Evolutionary conservation across 306 rosid species (phyloP), one percentile per base, ranked within the genome.

Genomic region (Hippophae gyantsensis): DNA sequence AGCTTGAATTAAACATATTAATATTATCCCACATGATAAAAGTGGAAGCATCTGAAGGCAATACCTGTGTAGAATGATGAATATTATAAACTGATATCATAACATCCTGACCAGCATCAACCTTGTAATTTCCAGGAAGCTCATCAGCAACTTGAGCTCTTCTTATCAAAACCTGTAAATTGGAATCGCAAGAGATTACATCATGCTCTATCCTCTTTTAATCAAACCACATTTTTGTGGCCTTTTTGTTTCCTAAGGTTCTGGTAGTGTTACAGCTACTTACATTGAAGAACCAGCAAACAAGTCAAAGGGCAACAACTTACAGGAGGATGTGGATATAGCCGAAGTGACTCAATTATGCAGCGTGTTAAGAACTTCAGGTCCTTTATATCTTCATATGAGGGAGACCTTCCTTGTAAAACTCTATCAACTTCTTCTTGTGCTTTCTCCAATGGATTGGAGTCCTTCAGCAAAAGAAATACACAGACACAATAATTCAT

Each of bases 261-360:
- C 4, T 18, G 23, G 23, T 18, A 18, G 23, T 18, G 23, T 18
- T 18, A 18, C 23, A 18, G 23, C 1, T 18, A 18, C 23, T 32
- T 32, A 32, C 38, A 4, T 32, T 32, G 38, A 32, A 32, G 38
- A 32, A 32, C 38, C 38, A 32, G 4, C 4, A 32, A 32, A 32
- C 13, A 52, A 9, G 54, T 56, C 52, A 54, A 61, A 73, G 56
- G 57, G 54, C 52, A 60, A 71, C 25, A 76, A 72, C 87, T 26
- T 74, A 85, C 96, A 43, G 96, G 99, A 57, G 99, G 96, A 75
- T 92, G 95, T 59, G 96, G 96, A 73, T 83, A 85, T 54, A 92
- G 96, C 6, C 93, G 92, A 72, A 85, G 70, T 14, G 96, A 92
- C 79, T 92, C 99, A 0, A 67, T 80, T 69, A 88, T 81, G 75